Evolutionary conservation across 495 filamentous ascomycete species (phyloP), one percentile per base, ranked within the genome.

Genomic region (Talaromyces borbonicus): DNA sequence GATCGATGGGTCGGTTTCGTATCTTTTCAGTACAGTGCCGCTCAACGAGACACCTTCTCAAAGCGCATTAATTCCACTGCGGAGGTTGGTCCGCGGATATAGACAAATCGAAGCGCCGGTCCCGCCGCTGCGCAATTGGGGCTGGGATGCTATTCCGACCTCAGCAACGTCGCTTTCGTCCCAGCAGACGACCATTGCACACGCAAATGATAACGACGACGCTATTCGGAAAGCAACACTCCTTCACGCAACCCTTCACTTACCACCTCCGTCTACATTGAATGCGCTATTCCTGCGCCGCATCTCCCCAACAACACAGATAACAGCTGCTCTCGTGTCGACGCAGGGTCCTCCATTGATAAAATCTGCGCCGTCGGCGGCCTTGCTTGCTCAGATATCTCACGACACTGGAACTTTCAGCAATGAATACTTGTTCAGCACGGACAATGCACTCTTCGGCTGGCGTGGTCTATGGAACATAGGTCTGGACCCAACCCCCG

Each of bases 381-480:
- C 65, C 25, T 56, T 80, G 45, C 71, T 97, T 26, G 83, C 87
- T 0, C 75, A 95, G 46, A 69, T 90, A 23, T 90, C 95, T 54
- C 85, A 90, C 45, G 90, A 98, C 58, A 74, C 74, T 16, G 89
- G 89, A 11, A 90, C 87, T 52, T 95, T 89, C 64, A 86, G 81
- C 53, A 79, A 85, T 5, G 92, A 98, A 57, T 90, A 88, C 39
- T 75, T 98, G 4, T 92, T 88, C 60, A 93, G 85, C 48, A 90
- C 92, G 0, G 90, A 96, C 53, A 90, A 87, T 22, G 85, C 86
- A 4, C 72, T 97, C 12, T 73, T 97, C 51, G 92, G 92, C 16
- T 71, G 90, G 49, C 78, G 89, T 4, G 92, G 88, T 1, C 70
- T 98, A 0, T 97, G 93, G 63, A 98, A 97, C 58, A 96, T 96